Conservation (phyloP, 805 yeast genomes). For the Lipomyces kockii region DNA sequence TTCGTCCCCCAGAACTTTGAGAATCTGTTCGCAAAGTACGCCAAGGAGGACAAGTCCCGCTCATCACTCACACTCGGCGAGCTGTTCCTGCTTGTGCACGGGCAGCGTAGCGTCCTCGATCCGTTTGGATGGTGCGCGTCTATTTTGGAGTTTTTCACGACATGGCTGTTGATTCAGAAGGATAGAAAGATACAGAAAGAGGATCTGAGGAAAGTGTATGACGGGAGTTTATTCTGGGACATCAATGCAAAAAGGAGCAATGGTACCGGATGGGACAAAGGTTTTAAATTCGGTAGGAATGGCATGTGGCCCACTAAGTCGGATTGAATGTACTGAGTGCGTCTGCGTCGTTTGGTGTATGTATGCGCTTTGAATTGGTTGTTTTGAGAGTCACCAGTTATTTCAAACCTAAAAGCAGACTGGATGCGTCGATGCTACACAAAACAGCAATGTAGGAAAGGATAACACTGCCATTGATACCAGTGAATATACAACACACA, state of each 20-base stretch:
- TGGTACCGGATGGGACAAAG: conserved; percentile 2
- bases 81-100: not conserved
- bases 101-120: conserved; percentile 5
- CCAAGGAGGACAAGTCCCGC: conserved; percentile 1
- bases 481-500: too few species aligned
- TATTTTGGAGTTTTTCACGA: conserved; percentile 1
- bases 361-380: too few species aligned
- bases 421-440: too few species aligned
- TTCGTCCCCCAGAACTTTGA: conserved; percentile 8
- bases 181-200: conserved; percentile 8
- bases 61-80: not conserved
- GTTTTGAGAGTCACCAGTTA: too few species aligned
- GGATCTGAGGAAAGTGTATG: conserved; percentile 8
- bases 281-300: not conserved
- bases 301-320: conserved; percentile 1
- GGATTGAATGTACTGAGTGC: not conserved
- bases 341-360: too few species aligned
- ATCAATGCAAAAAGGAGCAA: not conserved
- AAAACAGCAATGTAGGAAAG: too few species aligned
- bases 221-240: not conserved
- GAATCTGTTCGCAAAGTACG: conserved; percentile 11
- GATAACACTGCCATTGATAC: too few species aligned
- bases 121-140: conserved; percentile 13
- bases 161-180: conserved; percentile 2
- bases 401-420: too few species aligned